Evolutionary conservation across 2,329 filamentous ascomycete species (phyloP).

Genomic region (Fusarium penzigii): DNA sequence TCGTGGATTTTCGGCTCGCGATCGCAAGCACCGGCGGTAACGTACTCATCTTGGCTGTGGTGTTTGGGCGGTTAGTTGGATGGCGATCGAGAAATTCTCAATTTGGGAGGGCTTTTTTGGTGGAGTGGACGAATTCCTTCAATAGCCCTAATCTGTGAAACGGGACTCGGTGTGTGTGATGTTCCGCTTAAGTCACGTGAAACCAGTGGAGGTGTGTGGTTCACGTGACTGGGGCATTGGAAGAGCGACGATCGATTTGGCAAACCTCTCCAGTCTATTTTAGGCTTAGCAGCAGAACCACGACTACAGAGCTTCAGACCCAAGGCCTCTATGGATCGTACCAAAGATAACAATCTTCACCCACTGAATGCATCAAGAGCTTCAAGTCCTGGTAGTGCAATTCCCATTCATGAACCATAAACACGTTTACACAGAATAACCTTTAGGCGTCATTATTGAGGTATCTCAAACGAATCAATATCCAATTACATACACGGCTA

Average conservation of each 20-base stretch:
- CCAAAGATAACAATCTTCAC: too few relatives aligned
- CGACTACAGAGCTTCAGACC: too few relatives aligned
- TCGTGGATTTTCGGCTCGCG: slow-evolving; percentile 19
- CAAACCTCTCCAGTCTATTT: too few relatives aligned
- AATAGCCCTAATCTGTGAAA: slow-evolving; percentile 39
- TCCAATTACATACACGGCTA: background rate
- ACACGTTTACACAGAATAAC: too few relatives aligned
- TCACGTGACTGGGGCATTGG: slow-evolving; percentile 27
- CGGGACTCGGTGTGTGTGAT: slow-evolving; percentile 23
- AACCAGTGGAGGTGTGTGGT: background rate
- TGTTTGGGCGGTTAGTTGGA: slow-evolving; percentile 42
- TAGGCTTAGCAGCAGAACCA: too few relatives aligned
- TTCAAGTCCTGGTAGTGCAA: background rate
- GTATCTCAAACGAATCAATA: background rate
- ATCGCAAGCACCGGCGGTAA: slow-evolving; percentile 28
- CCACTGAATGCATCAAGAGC: background rate
- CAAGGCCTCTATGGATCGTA: too few relatives aligned
- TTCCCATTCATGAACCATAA: too few relatives aligned
- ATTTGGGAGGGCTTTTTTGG: slow-evolving; percentile 38
- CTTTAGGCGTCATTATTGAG: background rate
- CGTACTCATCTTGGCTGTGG: slow-evolving; percentile 61
- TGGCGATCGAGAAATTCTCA: slow-evolving; percentile 40
- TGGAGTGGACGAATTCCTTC: slow-evolving; percentile 36
- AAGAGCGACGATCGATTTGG: background rate
- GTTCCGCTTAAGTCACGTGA: slow-evolving; percentile 34